Percentiles rank a stretch among this genome's conserved stretches.
Evolutionary conservation across 2,329 filamentous ascomycete genomes (phyloP).

Genomic region (Rhinocladiella similis): DNA sequence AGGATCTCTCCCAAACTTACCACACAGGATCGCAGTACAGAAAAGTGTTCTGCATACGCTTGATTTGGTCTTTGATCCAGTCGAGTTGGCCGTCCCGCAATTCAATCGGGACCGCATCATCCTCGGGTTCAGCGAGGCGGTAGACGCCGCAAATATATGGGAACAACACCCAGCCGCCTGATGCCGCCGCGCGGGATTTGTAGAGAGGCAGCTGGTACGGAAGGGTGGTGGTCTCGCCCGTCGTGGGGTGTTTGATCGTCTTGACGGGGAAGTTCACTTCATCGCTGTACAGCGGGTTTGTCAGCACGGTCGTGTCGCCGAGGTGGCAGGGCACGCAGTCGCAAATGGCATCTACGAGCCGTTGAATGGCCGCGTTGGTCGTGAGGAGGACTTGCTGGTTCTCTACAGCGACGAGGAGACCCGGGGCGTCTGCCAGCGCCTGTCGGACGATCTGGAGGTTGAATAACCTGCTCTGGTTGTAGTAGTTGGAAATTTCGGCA

Average conservation of each 20-base stretch:
- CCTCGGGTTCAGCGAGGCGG: slow-evolving; percentile 27
- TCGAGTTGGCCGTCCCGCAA: slow-evolving; percentile 28
- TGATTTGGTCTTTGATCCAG: slow-evolving; percentile 28
- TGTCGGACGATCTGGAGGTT: slow-evolving; percentile 28
- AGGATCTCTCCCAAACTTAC: slow-evolving; percentile 6
- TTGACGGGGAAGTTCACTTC: slow-evolving; percentile 22
- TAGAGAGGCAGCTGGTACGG: slow-evolving; percentile 11
- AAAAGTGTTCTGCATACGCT: slow-evolving; percentile 25
- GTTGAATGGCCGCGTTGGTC: slow-evolving; percentile 24
- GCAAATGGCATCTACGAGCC: slow-evolving; percentile 24
- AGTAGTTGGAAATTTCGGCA: slow-evolving; percentile 18
- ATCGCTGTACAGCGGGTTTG: slow-evolving; percentile 22
- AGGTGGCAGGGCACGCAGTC: slow-evolving; percentile 27
- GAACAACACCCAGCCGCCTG: slow-evolving; percentile 27
- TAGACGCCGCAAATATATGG: slow-evolving; percentile 23
- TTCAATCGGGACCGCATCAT: slow-evolving; percentile 22
- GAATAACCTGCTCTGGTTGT: slow-evolving; percentile 19
- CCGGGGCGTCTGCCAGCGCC: slow-evolving; percentile 14
- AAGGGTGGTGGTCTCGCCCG: slow-evolving; percentile 8
- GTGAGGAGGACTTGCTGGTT: slow-evolving; percentile 8
- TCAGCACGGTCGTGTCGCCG: slow-evolving; percentile 24
- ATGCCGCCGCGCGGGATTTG: slow-evolving; percentile 22
- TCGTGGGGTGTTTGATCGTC: slow-evolving; percentile 5
- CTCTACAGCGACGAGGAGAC: slow-evolving; percentile 1
- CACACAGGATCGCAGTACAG: slow-evolving; percentile 21